Percentiles rank a stretch among this genome's conserved stretches.
Evolutionary conservation across 2,329 filamentous ascomycete genomes (phyloP).

Genomic region (Bipolaris bicolor): DNA sequence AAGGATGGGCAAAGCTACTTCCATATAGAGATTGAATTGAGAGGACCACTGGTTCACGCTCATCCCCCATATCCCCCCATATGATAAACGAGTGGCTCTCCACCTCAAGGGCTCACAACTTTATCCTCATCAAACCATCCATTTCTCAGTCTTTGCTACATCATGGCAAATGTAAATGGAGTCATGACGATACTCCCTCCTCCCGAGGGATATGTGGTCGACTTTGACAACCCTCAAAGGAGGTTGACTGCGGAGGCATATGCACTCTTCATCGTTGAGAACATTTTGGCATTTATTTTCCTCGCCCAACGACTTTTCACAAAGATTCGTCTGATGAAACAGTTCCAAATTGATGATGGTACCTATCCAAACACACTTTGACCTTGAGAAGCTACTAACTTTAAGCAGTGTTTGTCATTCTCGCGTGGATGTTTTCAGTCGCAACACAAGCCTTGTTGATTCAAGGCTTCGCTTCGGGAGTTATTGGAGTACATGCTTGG

Average conservation of each 20-base stretch:
- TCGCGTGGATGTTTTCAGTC: slow-evolving; percentile 18
- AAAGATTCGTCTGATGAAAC: slow-evolving; percentile 28
- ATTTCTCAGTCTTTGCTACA: slow-evolving; percentile 1
- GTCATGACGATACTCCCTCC: slow-evolving; percentile 25
- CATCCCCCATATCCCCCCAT: background rate
- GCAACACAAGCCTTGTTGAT: slow-evolving; percentile 17
- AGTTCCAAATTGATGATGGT: slow-evolving; percentile 39
- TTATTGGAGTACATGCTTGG: slow-evolving; percentile 31
- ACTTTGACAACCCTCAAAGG: slow-evolving; percentile 36
- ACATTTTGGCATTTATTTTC: slow-evolving; percentile 27
- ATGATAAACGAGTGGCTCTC: background rate
- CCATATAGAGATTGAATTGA: background rate
- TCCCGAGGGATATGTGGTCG: slow-evolving; percentile 36
- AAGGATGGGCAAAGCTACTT: background rate
- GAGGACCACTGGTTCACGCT: background rate
- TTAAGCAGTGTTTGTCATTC: slow-evolving; percentile 11
- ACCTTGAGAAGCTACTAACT: background rate
- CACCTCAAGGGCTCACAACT: background rate
- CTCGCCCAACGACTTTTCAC: slow-evolving; percentile 38
- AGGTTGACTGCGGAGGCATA: slow-evolving; percentile 26
- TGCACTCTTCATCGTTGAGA: slow-evolving; percentile 28
- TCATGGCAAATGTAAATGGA: slow-evolving; percentile 22
- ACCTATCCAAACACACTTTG: background rate
- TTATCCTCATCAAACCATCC: background rate
- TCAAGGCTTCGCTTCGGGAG: slow-evolving; percentile 12